A percentile compares a stretch with the other conserved stretches of the same genome.
Evolutionary conservation across 2,329 filamentous ascomycete species (phyloP).

Genomic region (Epichloe gansuensis): DNA sequence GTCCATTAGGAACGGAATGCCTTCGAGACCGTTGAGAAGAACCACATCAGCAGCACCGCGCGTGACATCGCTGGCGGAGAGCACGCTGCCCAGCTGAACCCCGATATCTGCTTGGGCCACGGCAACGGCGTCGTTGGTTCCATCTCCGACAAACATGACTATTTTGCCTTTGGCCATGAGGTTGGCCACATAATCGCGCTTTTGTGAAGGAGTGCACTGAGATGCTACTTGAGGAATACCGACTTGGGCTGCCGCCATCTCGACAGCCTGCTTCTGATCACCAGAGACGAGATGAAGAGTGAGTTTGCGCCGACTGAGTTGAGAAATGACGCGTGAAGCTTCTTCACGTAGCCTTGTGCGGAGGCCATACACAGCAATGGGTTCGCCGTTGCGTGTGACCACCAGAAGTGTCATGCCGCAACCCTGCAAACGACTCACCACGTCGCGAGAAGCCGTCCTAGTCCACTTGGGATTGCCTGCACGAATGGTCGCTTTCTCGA

Average conservation of each 20-base stretch:
- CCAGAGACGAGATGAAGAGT: slow-evolving; percentile 42
- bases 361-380: slow-evolving; percentile 38
- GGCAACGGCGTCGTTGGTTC: slow-evolving; percentile 51
- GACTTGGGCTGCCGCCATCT: slow-evolving; percentile 31
- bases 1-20: slow-evolving; percentile 38
- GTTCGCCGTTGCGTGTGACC: slow-evolving; percentile 13
- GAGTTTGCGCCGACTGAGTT: slow-evolving; percentile 34
- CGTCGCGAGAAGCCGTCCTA: slow-evolving; percentile 10
- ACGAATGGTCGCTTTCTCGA: slow-evolving; percentile 18
- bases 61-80: slow-evolving; percentile 37
- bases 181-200: slow-evolving; percentile 36
- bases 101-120: slow-evolving; percentile 48
- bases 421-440: slow-evolving; percentile 10
- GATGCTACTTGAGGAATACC: slow-evolving; percentile 27
- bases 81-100: slow-evolving; percentile 38
- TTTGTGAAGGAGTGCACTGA: slow-evolving; percentile 38
- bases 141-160: slow-evolving; percentile 49
- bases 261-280: slow-evolving; percentile 37
- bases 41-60: slow-evolving; percentile 43
- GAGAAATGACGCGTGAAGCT: slow-evolving; percentile 29
- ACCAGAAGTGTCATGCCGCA: slow-evolving; percentile 16
- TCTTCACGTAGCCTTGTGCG: slow-evolving; percentile 22
- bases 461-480: slow-evolving; percentile 36
- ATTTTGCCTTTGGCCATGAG: slow-evolving; percentile 19
- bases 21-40: slow-evolving; percentile 37